Percentiles rank a stretch among this genome's conserved stretches.
phyloP scores from a whole-genome alignment of 2,329 filamentous ascomycete genomes.

The Colletotrichum paranaense region DNA sequence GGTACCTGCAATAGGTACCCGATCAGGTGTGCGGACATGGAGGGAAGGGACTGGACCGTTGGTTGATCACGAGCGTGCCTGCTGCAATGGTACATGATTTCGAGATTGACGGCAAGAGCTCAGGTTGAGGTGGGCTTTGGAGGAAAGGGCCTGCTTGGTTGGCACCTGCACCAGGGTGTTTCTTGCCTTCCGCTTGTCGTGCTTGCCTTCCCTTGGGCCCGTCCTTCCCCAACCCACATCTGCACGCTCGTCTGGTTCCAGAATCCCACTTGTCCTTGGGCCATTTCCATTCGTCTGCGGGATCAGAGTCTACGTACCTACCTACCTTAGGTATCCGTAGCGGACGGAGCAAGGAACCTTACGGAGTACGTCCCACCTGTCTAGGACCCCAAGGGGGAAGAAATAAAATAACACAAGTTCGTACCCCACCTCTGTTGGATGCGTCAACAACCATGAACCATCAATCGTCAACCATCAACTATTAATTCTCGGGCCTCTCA shows the following conservation, averaged over 20 bases:
- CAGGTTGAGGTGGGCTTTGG: background rate
- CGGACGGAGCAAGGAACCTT: background rate
- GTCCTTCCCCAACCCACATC: slow-evolving; percentile 1
- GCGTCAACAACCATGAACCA: background rate
- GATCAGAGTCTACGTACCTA: background rate
- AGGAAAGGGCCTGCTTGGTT: background rate
- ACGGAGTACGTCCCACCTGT: background rate
- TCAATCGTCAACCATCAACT: background rate
- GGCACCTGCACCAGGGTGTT: background rate
- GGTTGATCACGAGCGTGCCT: background rate
- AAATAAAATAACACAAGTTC: background rate
- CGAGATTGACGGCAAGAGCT: background rate
- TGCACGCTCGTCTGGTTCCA: slow-evolving; percentile 24
- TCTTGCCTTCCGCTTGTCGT: background rate
- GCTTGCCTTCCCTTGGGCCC: background rate
- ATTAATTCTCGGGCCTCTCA: background rate
- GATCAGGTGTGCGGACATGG: background rate
- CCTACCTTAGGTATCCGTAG: background rate
- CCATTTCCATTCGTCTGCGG: background rate
- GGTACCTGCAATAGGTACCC: background rate
- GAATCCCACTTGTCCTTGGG: slow-evolving; percentile 16
- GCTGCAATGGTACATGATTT: background rate
- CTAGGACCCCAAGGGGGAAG: background rate
- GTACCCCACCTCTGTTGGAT: background rate
- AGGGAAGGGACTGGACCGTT: background rate